These are phyloP conservation scores for Colletotrichum nymphaeae DNA, from an alignment of 2,329 filamentous ascomycete genomes.

Conservation along the genomic window DNA sequence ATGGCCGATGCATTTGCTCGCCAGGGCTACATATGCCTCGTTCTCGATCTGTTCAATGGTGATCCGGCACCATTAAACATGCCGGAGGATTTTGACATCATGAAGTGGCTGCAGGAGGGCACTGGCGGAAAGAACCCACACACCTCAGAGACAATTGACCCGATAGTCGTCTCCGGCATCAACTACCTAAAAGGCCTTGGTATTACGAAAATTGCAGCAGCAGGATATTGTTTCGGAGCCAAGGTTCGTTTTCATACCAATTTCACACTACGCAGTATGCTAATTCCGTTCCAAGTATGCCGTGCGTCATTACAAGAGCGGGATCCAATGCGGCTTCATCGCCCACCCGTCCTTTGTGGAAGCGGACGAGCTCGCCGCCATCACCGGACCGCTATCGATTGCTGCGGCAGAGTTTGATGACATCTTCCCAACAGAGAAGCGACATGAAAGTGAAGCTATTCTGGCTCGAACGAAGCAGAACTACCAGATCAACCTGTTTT, in stretches of 20 bases:
- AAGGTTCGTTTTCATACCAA: neutral
- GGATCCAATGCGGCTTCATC: neutral
- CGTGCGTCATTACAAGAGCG: neutral
- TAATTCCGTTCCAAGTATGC: neutral
- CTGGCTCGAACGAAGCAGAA: neutral
- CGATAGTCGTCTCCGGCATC: neutral
- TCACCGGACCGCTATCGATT: neutral
- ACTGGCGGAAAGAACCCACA: neutral
- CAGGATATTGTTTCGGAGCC: neutral
- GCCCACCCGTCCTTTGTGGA: neutral
- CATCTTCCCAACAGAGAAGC: neutral
- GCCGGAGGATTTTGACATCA: neutral
- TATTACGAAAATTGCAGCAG: neutral
- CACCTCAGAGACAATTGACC: neutral
- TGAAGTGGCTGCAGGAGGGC: neutral
- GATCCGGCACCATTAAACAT: neutral
- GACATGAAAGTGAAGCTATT: neutral
- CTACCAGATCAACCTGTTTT: neutral
- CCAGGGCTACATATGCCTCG: neutral
- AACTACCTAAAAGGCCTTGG: neutral
- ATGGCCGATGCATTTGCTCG: constrained; percentile 1
- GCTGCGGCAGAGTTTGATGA: neutral
- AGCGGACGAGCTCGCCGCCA: neutral
- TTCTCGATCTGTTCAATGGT: neutral
- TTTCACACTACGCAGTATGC: neutral